A percentile compares a stretch with the other conserved stretches of the same genome.
Evolutionary conservation across 345 rosid genomes (phyloP).

Genomic region (Dipteronia dyeriana): DNA sequence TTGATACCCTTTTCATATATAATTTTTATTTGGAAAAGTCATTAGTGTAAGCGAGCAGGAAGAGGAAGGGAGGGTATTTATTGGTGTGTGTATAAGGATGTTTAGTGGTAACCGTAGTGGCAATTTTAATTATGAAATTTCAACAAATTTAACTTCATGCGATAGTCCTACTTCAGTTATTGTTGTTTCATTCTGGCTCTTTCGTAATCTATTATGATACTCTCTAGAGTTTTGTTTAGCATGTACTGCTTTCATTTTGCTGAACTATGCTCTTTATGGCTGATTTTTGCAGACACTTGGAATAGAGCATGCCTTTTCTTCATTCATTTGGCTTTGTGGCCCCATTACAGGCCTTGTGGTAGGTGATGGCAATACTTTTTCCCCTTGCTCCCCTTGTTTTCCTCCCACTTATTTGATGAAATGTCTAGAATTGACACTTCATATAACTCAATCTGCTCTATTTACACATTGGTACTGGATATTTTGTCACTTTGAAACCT

Average conservation of each 20-base stretch:
- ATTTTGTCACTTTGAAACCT: not conserved
- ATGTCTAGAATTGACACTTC: constrained; percentile 12
- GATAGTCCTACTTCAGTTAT: not conserved
- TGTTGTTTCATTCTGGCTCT: not conserved
- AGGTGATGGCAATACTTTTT: constrained; percentile 35
- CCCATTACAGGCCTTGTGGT: constrained; percentile 99
- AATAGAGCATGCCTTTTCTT: constrained; percentile 89
- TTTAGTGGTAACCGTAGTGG: not conserved
- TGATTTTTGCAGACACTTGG: constrained; percentile 88
- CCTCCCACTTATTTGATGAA: not conserved
- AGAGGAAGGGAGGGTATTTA: not conserved
- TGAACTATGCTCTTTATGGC: constrained; percentile 30
- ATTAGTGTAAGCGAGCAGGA: not conserved
- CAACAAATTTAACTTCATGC: constrained; percentile 1
- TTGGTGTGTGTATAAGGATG: not conserved
- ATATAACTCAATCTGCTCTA: constrained; percentile 4
- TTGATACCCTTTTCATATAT: not conserved
- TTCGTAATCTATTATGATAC: not conserved
- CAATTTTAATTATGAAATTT: not conserved
- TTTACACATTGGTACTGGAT: not conserved
- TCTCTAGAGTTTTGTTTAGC: constrained; percentile 6
- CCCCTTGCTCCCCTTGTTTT: not conserved
- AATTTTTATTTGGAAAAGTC: not conserved
- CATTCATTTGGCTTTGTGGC: constrained; percentile 98
- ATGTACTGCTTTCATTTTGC: constrained; percentile 6